phyloP scores from a whole-genome alignment of 1,284 basidiomycete genomes.

The Earliella scabrosa region DNA sequence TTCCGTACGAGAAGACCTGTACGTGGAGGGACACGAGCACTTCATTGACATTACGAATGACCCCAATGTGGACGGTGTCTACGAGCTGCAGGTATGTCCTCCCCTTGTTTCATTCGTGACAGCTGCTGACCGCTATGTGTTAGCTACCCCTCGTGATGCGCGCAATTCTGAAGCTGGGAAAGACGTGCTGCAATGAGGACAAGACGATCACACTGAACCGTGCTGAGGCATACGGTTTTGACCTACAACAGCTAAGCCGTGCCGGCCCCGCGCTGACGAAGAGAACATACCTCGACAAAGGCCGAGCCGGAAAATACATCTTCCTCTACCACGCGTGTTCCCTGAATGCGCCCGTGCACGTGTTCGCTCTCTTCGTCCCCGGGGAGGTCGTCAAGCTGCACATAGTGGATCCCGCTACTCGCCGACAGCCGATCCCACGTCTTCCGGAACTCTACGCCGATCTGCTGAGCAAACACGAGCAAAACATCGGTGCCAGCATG shows the following conservation, averaged over 20 bases:
- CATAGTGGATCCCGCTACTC: slow-evolving; percentile 88
- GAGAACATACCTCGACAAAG: slow-evolving; percentile 79
- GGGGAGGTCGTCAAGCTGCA: slow-evolving; percentile 79
- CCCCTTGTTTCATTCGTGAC: not conserved
- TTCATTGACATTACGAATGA: slow-evolving; percentile 94
- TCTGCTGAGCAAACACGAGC: slow-evolving; percentile 52
- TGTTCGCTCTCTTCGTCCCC: slow-evolving; percentile 90
- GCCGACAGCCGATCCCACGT: slow-evolving; percentile 82
- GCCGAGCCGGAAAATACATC: slow-evolving; percentile 78
- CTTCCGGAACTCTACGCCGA: slow-evolving; percentile 78
- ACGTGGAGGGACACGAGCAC: slow-evolving; percentile 85
- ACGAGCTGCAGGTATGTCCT: slow-evolving; percentile 80
- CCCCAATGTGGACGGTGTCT: slow-evolving; percentile 95
- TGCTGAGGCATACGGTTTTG: slow-evolving; percentile 85
- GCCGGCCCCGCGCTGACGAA: slow-evolving; percentile 61
- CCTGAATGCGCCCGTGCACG: slow-evolving; percentile 77
- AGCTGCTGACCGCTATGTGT: slow-evolving; percentile 6
- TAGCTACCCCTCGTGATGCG: slow-evolving; percentile 90
- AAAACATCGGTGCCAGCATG: slow-evolving; percentile 43
- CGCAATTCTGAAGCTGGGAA: slow-evolving; percentile 85
- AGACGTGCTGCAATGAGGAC: slow-evolving; percentile 77
- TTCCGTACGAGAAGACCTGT: slow-evolving; percentile 84
- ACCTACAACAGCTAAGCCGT: slow-evolving; percentile 83
- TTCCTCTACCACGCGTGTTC: slow-evolving; percentile 92
- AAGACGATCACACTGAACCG: slow-evolving; percentile 78